A percentile compares a stretch with the other conserved stretches of the same genome.
phyloP scores from a whole-genome alignment of 169 alveolate genomes.

The Theileria luwenshuni region DNA sequence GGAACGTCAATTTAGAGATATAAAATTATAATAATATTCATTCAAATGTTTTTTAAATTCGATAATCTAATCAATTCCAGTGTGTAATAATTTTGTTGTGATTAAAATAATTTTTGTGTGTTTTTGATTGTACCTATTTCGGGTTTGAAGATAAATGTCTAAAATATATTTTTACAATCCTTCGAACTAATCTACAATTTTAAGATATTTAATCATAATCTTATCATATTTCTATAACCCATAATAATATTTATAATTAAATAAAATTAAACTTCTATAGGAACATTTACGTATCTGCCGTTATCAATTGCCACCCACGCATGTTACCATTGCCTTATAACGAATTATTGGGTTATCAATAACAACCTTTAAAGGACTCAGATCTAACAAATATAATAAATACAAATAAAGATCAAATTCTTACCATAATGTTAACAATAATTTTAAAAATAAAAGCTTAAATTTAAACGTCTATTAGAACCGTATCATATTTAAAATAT shows the following conservation, averaged over 20 bases:
- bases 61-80: constrained; percentile 7
- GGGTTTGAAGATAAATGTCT: neutral
- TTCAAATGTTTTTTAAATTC: constrained; percentile 17
- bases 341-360: constrained; percentile 15
- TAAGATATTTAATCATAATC: constrained; percentile 5
- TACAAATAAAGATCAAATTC: too few species aligned
- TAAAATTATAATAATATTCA: constrained; percentile 8
- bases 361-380: neutral
- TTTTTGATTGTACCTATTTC: neutral
- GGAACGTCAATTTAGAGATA: too few species aligned
- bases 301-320: constrained; percentile 25
- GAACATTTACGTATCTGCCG: constrained; percentile 23
- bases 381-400: too few species aligned
- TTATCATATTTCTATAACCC: constrained; percentile 15
- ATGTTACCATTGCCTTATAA: constrained; percentile 28
- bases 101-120: constrained; percentile 11
- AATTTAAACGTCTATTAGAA: too few species aligned
- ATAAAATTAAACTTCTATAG: constrained; percentile 16
- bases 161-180: constrained; percentile 12
- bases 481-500: too few species aligned
- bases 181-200: constrained; percentile 15
- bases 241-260: constrained; percentile 2
- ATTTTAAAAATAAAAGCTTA: neutral
- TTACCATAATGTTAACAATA: neutral
- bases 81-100: constrained; percentile 14